Percentiles rank a stretch among this genome's conserved stretches.
These are phyloP conservation scores for Trebouxia sp. DNA, from an alignment of 139 green algal species.

Conservation along the genomic window DNA sequence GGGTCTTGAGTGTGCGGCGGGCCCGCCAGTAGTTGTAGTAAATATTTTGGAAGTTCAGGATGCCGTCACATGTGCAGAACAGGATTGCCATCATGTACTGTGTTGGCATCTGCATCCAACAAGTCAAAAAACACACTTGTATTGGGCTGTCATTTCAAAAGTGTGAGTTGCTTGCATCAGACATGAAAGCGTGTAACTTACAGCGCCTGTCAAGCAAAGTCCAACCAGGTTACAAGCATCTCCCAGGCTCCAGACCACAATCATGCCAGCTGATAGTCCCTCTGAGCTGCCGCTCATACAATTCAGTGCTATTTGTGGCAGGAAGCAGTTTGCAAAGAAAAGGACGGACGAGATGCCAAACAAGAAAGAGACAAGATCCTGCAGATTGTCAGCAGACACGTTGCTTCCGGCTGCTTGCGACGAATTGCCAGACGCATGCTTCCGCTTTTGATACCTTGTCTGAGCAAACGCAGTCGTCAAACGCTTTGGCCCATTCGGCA, in stretches of 20 bases:
- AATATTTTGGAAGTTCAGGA: constrained; percentile 1
- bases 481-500: constrained; percentile 4
- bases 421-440: no score
- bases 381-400: background rate
- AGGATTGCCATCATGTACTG: constrained; percentile 19
- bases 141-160: no score
- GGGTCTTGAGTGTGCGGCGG: background rate
- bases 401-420: no score
- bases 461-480: constrained; percentile 7
- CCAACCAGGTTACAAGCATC: background rate
- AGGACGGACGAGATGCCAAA: background rate
- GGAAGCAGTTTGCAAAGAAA: constrained; percentile 3
- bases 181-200: no score
- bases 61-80: constrained; percentile 12
- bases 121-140: no score
- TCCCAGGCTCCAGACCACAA: background rate
- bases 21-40: background rate
- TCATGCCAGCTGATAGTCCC: constrained; percentile 7
- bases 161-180: no score
- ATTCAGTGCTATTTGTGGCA: background rate
- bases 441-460: background rate
- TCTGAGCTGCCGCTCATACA: constrained; percentile 4
- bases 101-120: constrained; percentile 11
- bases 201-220: background rate
- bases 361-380: background rate